A percentile compares a stretch with the other conserved stretches of the same genome.
phyloP scores from a whole-genome alignment of 2,329 filamentous ascomycete genomes.

The Juglanconis sp. region DNA sequence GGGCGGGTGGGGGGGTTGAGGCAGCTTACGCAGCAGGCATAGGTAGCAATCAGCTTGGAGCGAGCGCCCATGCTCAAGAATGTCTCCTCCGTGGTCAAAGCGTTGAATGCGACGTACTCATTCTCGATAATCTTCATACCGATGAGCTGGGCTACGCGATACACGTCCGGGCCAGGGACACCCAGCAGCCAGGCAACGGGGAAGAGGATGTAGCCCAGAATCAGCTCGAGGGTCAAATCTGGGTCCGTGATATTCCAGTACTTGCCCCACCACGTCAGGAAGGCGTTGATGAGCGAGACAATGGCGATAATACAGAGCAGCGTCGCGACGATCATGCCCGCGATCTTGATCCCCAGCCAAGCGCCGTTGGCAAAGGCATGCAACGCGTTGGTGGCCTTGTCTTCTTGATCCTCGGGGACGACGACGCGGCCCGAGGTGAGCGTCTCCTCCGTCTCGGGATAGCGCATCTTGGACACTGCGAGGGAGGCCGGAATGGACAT shows the following conservation, averaged over 20 bases:
- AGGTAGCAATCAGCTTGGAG: conserved; percentile 78
- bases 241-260: conserved; percentile 72
- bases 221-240: conserved; percentile 69
- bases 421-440: conserved; percentile 81
- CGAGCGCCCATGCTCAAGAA: conserved; percentile 64
- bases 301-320: conserved; percentile 80
- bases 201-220: conserved; percentile 75
- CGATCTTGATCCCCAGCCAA: conserved; percentile 84
- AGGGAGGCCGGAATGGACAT: conserved; percentile 94
- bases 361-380: conserved; percentile 83
- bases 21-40: conserved; percentile 66
- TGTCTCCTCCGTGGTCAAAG: conserved; percentile 43
- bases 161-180: conserved; percentile 63
- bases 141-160: conserved; percentile 71
- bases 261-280: conserved; percentile 79
- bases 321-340: conserved; percentile 74
- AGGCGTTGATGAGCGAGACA: conserved; percentile 69
- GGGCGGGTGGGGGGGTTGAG: conserved; percentile 27
- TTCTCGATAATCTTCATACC: conserved; percentile 84
- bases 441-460: conserved; percentile 82
- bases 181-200: conserved; percentile 77
- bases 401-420: conserved; percentile 74
- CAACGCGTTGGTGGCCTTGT: conserved; percentile 74
- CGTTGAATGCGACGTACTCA: conserved; percentile 72
- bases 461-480: conserved; percentile 84